A percentile compares a stretch with the other conserved stretches of the same genome.
phyloP scores from a whole-genome alignment of 2,329 filamentous ascomycete genomes.

The Proliferodiscus dingleyae region DNA sequence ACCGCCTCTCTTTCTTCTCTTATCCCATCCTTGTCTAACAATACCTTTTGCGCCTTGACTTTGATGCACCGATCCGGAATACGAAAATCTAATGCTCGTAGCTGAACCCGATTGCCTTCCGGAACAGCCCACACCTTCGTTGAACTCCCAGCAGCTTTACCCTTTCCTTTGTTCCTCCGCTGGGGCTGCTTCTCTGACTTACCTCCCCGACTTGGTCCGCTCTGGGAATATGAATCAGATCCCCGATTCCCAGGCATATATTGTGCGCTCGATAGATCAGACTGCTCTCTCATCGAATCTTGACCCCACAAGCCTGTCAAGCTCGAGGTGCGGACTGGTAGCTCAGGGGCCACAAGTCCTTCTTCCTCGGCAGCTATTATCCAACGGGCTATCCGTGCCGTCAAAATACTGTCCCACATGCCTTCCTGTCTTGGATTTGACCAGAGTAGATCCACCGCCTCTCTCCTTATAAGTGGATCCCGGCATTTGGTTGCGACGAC shows the following conservation, averaged over 20 bases:
- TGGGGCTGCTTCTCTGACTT: neutral
- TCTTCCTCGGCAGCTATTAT: constrained; percentile 25
- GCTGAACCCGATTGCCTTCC: constrained; percentile 23
- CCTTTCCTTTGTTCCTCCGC: constrained; percentile 1
- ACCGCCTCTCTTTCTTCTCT: constrained; percentile 23
- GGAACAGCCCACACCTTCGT: constrained; percentile 18
- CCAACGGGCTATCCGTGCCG: constrained; percentile 25
- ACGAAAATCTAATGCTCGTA: constrained; percentile 25
- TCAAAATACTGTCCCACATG: constrained; percentile 54
- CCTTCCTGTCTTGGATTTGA: constrained; percentile 58
- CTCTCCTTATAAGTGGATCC: constrained; percentile 49
- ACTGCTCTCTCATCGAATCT: neutral
- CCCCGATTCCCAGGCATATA: too few species aligned
- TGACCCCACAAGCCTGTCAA: constrained; percentile 4
- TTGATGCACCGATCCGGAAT: constrained; percentile 25
- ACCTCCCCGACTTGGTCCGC: neutral
- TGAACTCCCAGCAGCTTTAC: neutral
- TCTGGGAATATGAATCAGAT: neutral
- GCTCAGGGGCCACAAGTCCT: constrained; percentile 15
- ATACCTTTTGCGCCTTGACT: constrained; percentile 20
- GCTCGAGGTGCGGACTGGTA: neutral
- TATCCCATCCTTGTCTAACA: constrained; percentile 20
- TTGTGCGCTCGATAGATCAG: neutral
- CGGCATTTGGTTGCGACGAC: constrained; percentile 64
- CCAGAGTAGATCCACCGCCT: constrained; percentile 56